Base-by-base conservation (phyloP, 345 rosid genomes). In the Kandelia obovata region DNA sequence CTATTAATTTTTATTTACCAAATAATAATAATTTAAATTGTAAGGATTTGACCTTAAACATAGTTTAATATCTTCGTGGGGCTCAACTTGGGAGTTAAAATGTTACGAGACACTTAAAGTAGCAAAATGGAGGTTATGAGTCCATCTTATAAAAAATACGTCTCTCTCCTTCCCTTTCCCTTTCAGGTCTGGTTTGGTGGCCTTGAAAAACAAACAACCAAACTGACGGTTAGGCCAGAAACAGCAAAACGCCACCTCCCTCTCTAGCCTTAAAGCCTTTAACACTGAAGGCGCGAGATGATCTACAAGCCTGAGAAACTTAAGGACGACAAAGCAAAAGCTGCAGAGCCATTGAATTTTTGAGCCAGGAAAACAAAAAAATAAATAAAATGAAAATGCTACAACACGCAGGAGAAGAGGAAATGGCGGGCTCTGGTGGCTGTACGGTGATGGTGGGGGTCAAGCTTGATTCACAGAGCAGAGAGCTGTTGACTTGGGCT, bases 201-300 rank as follows among this genome's bases (percentile, higher is more conserved):
- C 67, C 84, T 84, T 77, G 75, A 66, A 61, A 85, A 89, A 80
- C 86, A 84, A 85, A 83, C 88, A 25, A 66, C 73, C 64, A 25
- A 87, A 80, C 88, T 82, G 83, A 75, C 83, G 75, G 87, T 87
- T 83, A 86, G 76, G 75, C 76, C 81, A 21, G 55, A 70, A 25
- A 69, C 49, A 68, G 68, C 62, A 49, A 43, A 43, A 39, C 62
- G 35, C 43, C 71, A 56, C 68, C 53, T 47, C 69, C 34, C 39
- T 27, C 17, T 65, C 53, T 47, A 16, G 49, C 49, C 5, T 56
- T 23, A 27, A 68, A 23, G 17, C 30, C 20, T 56, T 19, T 27
- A 7, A 37, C 30, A 62, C 25, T 73, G 66, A 75, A 64, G 52
- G 71, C 78, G 71, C 65, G 62, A 58, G 15, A 84, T 82, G 85